These are phyloP conservation scores for Holtermannia corniformis DNA, from an alignment of 768 basidiomycete genomes.

Conservation along the genomic window DNA sequence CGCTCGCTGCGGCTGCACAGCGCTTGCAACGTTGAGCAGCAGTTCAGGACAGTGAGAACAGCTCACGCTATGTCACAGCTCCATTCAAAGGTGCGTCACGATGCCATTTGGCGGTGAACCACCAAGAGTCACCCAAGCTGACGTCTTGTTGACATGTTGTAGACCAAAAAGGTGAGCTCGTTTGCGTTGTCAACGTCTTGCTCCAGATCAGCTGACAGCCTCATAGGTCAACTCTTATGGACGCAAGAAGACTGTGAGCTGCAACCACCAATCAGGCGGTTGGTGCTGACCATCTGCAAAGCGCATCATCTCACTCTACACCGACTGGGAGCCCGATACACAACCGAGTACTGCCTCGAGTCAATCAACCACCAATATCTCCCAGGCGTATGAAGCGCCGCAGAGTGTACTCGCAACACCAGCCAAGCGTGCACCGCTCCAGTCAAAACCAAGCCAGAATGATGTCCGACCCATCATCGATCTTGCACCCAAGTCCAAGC, in stretches of 20 bases:
- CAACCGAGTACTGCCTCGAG: background rate
- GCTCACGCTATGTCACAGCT: conserved; percentile 20
- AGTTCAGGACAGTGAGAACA: too few relatives aligned
- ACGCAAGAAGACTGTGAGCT: conserved; percentile 28
- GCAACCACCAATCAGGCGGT: background rate
- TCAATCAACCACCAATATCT: too few relatives aligned
- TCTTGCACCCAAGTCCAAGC: background rate
- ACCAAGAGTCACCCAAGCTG: conserved; percentile 3
- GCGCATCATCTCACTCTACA: conserved; percentile 33
- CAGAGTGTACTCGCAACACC: background rate
- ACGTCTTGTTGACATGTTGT: conserved; percentile 10
- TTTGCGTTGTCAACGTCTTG: background rate
- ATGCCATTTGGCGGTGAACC: too few relatives aligned
- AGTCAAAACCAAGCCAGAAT: conserved; percentile 9
- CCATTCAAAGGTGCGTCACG: conserved; percentile 13
- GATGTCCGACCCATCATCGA: background rate
- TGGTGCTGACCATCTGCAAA: conserved; percentile 2
- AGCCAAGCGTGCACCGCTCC: conserved; percentile 13
- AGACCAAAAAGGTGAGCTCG: conserved; percentile 31
- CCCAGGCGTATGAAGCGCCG: too few relatives aligned
- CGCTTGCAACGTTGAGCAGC: too few relatives aligned
- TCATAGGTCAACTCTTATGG: conserved; percentile 33
- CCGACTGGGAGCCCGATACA: conserved; percentile 10
- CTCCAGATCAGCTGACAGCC: background rate
- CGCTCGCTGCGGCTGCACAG: too few relatives aligned